A percentile compares a stretch with the other conserved stretches of the same genome.
phyloP scores from a whole-genome alignment of 148 eudicot genomes.

The Nyssa sinensis region DNA sequence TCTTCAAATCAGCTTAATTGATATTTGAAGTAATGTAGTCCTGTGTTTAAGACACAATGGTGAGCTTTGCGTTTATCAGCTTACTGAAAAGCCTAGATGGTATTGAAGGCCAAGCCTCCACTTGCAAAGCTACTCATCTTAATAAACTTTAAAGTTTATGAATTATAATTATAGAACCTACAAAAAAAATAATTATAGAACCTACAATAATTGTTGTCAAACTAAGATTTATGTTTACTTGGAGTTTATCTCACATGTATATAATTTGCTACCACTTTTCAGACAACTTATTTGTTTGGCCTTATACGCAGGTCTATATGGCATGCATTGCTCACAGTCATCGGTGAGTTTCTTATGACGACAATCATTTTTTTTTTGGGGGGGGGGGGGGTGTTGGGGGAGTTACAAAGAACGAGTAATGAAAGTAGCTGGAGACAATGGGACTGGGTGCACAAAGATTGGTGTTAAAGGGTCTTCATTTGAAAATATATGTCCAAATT shows the following conservation, averaged over 20 bases:
- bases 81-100: background rate
- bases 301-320: slow-evolving; percentile 80
- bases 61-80: background rate
- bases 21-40: background rate
- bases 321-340: slow-evolving; percentile 77
- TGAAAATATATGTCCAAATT: background rate
- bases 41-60: background rate
- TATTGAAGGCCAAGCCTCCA: background rate
- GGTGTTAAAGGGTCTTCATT: background rate
- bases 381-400: too few species aligned
- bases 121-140: background rate
- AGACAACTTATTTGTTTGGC: slow-evolving; percentile 10
- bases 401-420: background rate
- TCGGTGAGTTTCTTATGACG: slow-evolving; percentile 46
- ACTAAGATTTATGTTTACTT: background rate
- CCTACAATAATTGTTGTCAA: background rate
- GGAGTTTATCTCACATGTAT: background rate
- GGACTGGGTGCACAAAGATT: background rate
- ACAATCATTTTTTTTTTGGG: background rate
- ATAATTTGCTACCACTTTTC: slow-evolving; percentile 7
- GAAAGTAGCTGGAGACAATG: background rate
- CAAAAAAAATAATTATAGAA: background rate
- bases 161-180: background rate
- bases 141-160: background rate
- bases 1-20: too few species aligned